Conservation (phyloP, 306 rosid genomes). For the Amphicarpaea edgeworthii region DNA sequence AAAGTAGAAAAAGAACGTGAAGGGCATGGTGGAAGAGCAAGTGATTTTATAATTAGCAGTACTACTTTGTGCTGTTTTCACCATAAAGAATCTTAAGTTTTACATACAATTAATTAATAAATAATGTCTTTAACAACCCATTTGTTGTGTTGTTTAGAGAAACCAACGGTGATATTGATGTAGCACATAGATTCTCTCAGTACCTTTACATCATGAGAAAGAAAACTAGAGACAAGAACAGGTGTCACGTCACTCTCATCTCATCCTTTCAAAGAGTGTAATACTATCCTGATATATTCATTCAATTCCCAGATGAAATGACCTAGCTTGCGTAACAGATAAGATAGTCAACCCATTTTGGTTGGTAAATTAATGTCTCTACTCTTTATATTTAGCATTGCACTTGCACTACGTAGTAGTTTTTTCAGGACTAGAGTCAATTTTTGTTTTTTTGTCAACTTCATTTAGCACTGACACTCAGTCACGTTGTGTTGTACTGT, state of each 20-base stretch:
- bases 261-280: neutral
- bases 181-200: constrained; percentile 3
- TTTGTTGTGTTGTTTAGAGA: constrained; percentile 8
- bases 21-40: neutral
- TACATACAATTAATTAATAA: neutral
- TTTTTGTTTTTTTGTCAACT: neutral
- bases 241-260: constrained; percentile 25
- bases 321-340: neutral
- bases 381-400: too few relatives aligned
- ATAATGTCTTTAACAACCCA: constrained; percentile 14
- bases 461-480: neutral
- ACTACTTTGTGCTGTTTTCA: neutral
- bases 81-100: neutral
- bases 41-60: neutral
- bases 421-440: too few relatives aligned
- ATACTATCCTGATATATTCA: too few relatives aligned
- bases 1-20: neutral
- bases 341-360: too few relatives aligned
- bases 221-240: neutral
- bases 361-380: too few relatives aligned
- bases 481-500: neutral
- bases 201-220: neutral
- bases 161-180: neutral
- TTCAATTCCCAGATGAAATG: neutral
- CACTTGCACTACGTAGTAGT: too few relatives aligned